These are phyloP conservation scores for Aeschynomene evenia DNA, from an alignment of 306 rosid genomes.

Conservation along the genomic window DNA sequence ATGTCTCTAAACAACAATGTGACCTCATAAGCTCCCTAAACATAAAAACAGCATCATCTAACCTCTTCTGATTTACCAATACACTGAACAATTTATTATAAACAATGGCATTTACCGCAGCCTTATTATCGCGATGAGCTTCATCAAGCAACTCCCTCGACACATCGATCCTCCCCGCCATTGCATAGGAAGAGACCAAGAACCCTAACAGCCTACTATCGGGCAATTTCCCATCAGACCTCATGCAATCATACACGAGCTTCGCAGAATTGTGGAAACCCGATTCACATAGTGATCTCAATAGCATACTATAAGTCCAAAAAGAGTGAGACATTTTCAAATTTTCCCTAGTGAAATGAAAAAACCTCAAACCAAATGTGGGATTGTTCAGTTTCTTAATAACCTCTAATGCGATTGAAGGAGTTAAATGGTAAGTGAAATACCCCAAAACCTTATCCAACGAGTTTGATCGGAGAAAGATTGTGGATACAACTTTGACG, in stretches of 20 bases:
- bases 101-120: constrained; percentile 44
- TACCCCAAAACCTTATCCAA: constrained; percentile 51
- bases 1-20: constrained; percentile 43
- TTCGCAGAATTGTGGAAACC: constrained; percentile 62
- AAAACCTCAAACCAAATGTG: constrained; percentile 59
- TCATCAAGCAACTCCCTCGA: constrained; percentile 58
- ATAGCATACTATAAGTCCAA: constrained; percentile 60
- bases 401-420: constrained; percentile 66
- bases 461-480: constrained; percentile 53
- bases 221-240: constrained; percentile 60
- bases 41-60: constrained; percentile 59
- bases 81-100: constrained; percentile 63
- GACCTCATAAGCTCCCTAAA: constrained; percentile 57
- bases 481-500: constrained; percentile 68
- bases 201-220: constrained; percentile 54
- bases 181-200: constrained; percentile 65
- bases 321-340: constrained; percentile 47
- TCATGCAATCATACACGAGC: constrained; percentile 64
- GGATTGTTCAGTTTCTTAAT: constrained; percentile 62
- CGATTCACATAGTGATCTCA: constrained; percentile 71
- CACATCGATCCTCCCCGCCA: constrained; percentile 47
- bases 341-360: constrained; percentile 53
- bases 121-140: constrained; percentile 38
- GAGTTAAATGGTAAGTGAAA: constrained; percentile 50
- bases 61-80: constrained; percentile 51